Evolutionary conservation across 345 rosid species (phyloP), one percentile per base, ranked within the genome.

Genomic region (Euphorbia lathyris): DNA sequence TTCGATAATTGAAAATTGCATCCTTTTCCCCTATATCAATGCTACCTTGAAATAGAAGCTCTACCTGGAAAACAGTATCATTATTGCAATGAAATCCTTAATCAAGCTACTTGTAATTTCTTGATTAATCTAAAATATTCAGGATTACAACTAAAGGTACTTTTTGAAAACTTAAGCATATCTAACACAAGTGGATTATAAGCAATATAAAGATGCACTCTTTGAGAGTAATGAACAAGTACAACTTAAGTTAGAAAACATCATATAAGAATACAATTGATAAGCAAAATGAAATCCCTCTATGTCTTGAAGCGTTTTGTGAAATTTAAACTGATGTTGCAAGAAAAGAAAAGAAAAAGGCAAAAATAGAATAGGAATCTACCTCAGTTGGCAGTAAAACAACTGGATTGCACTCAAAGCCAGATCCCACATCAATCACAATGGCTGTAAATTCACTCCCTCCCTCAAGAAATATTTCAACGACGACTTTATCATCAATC

Each of bases 321-420:
- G 25, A 40, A 25, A 29, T 17, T 69, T 45, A 58, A 58, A 69
- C 57, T 48, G 34, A 5, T 17, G 13, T 47, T 48, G 42, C 27
- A 30, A 47, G 10, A 26, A 60, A 36, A 45, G 36, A 23, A 42
- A 64, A 9, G 0, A 23, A 26, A 1, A 34, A 26, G 60, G 3
- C 26, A 61, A 30, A 26, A 72, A 56, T 43, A 59, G 58, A 66
- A 53, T 65, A 69, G 17, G 66, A 67, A 63, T 36, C 63, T 83
- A 94, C 97, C 97, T 94, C 98, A 43, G 96, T 88, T 77, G 97
- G 96, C 79, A 94, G 79, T 58, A 94, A 81, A 27, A 82, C 90
- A 66, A 94, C 87, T 70, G 98, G 96, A 63, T 80, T 86, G 76
- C 84, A 82, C 81, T 83, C 91, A 61, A 77, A 79, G 53, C 89